A percentile compares a stretch with the other conserved stretches of the same genome.
These are phyloP conservation scores for Aureobasidium subglaciale DNA, from an alignment of 2,329 filamentous ascomycete genomes.

Conservation along the genomic window DNA sequence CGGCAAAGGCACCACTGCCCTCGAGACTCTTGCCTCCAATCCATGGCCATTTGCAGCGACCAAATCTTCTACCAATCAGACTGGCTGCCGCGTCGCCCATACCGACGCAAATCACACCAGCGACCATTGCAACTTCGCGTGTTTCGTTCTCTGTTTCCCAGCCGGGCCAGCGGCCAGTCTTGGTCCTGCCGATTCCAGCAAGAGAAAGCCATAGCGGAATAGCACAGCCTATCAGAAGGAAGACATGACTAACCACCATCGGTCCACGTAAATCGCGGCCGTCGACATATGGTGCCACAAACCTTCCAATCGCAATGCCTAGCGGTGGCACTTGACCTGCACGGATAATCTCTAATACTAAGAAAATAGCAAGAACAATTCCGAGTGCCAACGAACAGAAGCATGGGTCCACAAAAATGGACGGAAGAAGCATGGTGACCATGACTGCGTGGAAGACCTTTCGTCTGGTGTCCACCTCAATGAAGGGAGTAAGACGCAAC, in stretches of 20 bases:
- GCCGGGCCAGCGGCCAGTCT: conserved; percentile 50
- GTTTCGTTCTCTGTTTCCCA: conserved; percentile 59
- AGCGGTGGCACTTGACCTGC: conserved; percentile 88
- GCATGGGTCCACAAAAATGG: conserved; percentile 77
- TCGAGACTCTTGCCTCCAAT: conserved; percentile 93
- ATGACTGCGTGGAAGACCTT: conserved; percentile 99
- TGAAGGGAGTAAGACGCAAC: conserved; percentile 68
- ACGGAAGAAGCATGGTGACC: conserved; percentile 88
- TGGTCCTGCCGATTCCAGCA: conserved; percentile 57
- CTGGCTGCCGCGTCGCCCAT: conserved; percentile 92
- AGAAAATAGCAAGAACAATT: conserved; percentile 73
- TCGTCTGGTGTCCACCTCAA: conserved; percentile 88
- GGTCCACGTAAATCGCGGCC: conserved; percentile 87
- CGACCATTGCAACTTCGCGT: conserved; percentile 81
- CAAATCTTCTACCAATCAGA: conserved; percentile 79
- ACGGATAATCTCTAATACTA: conserved; percentile 80
- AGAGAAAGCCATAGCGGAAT: conserved; percentile 89
- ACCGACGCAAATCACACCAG: conserved; percentile 88
- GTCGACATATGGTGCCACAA: conserved; percentile 89
- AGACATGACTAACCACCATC: conserved; percentile 93
- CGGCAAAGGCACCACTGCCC: conserved; percentile 72
- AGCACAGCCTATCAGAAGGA: conserved; percentile 87
- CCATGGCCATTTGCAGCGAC: conserved; percentile 90
- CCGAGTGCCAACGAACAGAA: conserved; percentile 75
- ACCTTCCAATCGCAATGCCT: conserved; percentile 75